Percentiles rank a stretch among this genome's conserved stretches.
Evolutionary conservation across 257 asterid species (phyloP).

Genomic region (Solanum virginianum): DNA sequence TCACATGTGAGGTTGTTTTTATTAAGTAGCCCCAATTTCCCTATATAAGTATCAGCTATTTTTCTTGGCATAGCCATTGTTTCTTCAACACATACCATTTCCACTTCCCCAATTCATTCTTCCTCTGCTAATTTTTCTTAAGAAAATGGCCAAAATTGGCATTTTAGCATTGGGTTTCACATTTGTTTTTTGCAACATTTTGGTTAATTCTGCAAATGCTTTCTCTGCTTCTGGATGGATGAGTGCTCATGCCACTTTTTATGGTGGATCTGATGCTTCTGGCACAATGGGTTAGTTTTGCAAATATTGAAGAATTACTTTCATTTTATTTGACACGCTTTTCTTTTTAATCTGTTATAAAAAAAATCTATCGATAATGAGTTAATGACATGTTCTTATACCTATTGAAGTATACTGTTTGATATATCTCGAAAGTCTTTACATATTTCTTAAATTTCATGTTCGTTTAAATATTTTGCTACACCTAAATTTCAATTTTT

Average conservation of each 20-base stretch:
- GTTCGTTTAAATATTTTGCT: background rate
- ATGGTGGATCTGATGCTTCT: conserved; percentile 43
- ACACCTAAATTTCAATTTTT: background rate
- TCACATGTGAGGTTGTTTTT: conserved; percentile 32
- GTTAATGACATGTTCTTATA: background rate
- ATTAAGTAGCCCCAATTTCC: background rate
- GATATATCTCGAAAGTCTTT: background rate
- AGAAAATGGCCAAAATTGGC: conserved; percentile 6
- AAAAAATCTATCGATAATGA: background rate
- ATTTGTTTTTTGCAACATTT: background rate
- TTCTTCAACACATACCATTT: background rate
- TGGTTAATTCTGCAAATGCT: conserved; percentile 10
- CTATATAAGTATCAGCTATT: conserved; percentile 6
- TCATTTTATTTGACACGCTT: background rate
- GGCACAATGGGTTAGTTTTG: conserved; percentile 35
- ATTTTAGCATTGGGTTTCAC: conserved; percentile 2
- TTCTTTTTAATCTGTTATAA: accelerated
- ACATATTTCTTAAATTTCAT: background rate
- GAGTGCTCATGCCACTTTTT: conserved; percentile 35
- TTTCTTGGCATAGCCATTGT: background rate
- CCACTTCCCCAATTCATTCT: background rate
- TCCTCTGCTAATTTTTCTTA: background rate
- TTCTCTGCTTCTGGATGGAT: conserved; percentile 31
- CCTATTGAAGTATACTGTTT: background rate
- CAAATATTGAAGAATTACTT: background rate